phyloP scores from a whole-genome alignment of 495 filamentous ascomycete species.

The Neurospora pannonica region DNA sequence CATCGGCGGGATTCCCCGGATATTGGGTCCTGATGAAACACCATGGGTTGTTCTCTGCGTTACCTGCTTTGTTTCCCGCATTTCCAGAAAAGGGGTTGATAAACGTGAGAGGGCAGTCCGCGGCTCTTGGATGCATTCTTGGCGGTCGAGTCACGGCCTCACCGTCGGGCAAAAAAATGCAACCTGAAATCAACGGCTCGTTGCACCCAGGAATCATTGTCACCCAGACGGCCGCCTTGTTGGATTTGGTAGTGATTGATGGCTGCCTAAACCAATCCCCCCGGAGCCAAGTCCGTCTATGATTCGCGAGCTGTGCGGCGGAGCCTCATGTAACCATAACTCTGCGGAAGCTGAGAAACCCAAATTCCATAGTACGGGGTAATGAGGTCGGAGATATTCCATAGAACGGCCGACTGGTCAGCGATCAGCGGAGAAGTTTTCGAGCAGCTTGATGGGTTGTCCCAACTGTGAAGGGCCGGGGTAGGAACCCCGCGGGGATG shows the following conservation, averaged over 20 bases:
- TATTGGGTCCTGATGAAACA: background rate
- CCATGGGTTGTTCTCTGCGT: background rate
- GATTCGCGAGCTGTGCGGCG: background rate
- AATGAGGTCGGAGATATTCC: background rate
- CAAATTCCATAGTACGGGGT: background rate
- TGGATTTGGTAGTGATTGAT: background rate
- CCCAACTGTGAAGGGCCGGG: background rate
- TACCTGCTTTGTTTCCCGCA: background rate
- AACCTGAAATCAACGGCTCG: background rate
- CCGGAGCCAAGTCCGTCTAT: background rate
- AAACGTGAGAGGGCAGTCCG: background rate
- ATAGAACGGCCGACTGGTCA: background rate
- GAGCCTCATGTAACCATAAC: background rate
- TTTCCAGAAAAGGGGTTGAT: background rate
- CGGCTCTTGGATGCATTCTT: background rate
- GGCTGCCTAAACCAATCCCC: background rate
- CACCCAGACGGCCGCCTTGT: background rate
- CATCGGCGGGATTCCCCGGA: background rate
- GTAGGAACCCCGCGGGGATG: background rate
- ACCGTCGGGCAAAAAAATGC: background rate
- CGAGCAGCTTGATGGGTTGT: background rate
- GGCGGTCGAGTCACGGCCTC: background rate
- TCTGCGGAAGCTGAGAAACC: background rate
- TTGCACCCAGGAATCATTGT: background rate
- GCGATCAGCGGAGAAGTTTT: background rate